Base-by-base conservation (phyloP, 106 monocot species). In the Phalaenopsis equestris region DNA sequence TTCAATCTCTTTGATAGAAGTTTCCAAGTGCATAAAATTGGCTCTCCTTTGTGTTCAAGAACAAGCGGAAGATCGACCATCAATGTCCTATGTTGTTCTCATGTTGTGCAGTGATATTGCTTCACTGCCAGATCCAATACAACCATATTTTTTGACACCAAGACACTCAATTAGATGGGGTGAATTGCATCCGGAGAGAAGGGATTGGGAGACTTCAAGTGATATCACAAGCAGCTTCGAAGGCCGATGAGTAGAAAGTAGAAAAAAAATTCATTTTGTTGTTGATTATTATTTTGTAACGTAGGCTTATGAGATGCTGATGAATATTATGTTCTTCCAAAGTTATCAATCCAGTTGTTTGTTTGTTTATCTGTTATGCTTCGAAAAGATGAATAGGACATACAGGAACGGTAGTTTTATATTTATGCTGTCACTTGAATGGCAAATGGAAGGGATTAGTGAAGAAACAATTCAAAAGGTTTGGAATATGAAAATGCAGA, bases 41-140 rank as follows among this genome's bases (percentile, higher is more conserved):
- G 68, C 70, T 30, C 48, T 80, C 41, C 36, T 80, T 11, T 80
- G 80, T 48, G 80, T 80, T 21, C 80, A 80, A 17, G 80, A 80
- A 72, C 23, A 67, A 10, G 49, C 80, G 48, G 70, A 80, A 48
- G 72, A 80, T 49, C 38, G 80, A 36, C 80, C 80, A 80, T 48
- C 65, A n/a, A 80, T 57, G 72, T 72, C 72, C 41, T 72, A 38
- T 3, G 72, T 72, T 72, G 9, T 72, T 41, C 72, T 72, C 16
- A 36, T 49, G 80, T 49, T 80, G 43, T 46, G 46, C 80, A 80
- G 24, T 24, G 72, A 70, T 6, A 72, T 46, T 39, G 41, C 36
- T 72, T 41, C n/a, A 47, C 14, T 80, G 70, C 80, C 70, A 36
- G 15, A 80, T 17, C 80, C 80, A 67, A 80, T 49, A n/a, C 80